phyloP scores from a whole-genome alignment of 2,329 filamentous ascomycete species.

The Venturia asperata region DNA sequence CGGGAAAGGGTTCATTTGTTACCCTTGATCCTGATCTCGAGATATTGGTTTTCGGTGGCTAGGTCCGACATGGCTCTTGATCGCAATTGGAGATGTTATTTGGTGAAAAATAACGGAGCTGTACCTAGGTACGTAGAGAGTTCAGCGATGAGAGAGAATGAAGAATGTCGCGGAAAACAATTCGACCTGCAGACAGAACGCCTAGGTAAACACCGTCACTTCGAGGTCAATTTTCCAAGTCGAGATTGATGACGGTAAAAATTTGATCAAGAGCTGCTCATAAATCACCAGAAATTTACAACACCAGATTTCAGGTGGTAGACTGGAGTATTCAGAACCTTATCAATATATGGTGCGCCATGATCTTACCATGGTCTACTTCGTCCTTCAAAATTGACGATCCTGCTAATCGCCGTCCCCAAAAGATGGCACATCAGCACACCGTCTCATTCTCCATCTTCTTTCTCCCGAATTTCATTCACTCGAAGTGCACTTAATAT shows the following conservation, averaged over 20 bases:
- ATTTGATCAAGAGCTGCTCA: neutral
- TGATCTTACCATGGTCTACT: neutral
- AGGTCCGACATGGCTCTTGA: neutral
- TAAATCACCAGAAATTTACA: no score
- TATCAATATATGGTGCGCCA: neutral
- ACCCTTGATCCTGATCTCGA: neutral
- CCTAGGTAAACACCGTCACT: neutral
- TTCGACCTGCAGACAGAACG: neutral
- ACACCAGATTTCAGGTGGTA: no score
- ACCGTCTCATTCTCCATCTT: neutral
- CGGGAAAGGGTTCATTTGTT: neutral
- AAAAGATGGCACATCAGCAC: neutral
- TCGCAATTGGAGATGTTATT: neutral
- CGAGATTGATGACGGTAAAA: neutral
- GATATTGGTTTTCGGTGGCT: constrained; percentile 2
- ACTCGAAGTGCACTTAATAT: neutral
- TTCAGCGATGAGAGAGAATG: neutral
- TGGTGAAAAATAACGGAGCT: neutral
- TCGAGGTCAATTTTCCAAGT: neutral
- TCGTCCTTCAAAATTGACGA: neutral
- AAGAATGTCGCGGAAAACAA: neutral
- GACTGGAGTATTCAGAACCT: neutral
- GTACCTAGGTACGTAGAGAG: no score
- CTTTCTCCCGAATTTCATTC: neutral
- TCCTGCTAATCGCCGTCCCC: neutral